Evolutionary conservation across 768 basidiomycete genomes (phyloP).

Genomic region (Podaxis sp.): DNA sequence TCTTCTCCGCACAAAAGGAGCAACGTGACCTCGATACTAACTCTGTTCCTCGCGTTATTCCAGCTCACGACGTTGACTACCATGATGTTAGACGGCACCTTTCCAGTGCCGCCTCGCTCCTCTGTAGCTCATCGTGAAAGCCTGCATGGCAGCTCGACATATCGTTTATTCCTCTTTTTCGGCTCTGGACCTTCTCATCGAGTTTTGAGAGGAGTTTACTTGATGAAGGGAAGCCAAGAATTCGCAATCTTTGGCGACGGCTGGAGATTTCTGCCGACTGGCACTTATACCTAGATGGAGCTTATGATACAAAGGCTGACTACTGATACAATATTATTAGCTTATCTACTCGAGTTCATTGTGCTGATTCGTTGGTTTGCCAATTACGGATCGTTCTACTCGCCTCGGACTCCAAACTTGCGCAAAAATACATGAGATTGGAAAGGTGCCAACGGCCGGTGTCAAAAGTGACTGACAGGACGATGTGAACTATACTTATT

Average conservation of each 20-base stretch:
- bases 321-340: slow-evolving; percentile 3
- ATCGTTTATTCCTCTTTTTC: background rate
- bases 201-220: background rate
- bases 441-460: background rate
- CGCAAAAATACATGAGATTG: background rate
- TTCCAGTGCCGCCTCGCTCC: slow-evolving; percentile 42
- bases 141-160: background rate
- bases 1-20: slow-evolving; percentile 5
- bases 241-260: background rate
- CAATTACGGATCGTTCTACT: background rate
- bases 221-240: background rate
- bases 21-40: slow-evolving; percentile 1
- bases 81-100: slow-evolving; percentile 89
- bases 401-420: background rate
- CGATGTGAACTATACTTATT: background rate
- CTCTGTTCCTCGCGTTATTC: slow-evolving; percentile 16
- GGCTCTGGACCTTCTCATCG: background rate
- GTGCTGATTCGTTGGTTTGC: background rate
- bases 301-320: background rate
- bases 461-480: background rate
- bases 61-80: slow-evolving; percentile 98
- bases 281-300: background rate
- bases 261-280: background rate
- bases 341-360: slow-evolving; percentile 7
- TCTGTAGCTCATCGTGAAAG: slow-evolving; percentile 16